These are phyloP conservation scores for Fusarium neocosmosporiellum DNA, from an alignment of 2,329 filamentous ascomycete genomes.

Conservation along the genomic window DNA sequence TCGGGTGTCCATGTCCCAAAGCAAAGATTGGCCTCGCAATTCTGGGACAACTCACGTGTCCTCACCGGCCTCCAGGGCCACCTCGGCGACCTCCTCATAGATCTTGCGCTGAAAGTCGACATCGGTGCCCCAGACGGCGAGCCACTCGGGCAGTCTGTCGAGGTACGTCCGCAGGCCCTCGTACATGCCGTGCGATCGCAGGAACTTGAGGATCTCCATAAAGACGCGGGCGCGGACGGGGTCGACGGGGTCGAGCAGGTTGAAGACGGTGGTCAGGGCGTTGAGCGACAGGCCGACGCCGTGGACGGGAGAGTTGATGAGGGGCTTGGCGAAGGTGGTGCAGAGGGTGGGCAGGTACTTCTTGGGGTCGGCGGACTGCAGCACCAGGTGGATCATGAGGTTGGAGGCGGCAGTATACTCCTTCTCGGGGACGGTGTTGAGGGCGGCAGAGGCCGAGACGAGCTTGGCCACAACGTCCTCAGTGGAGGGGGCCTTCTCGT, in stretches of 20 bases:
- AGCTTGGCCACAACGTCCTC: slow-evolving; percentile 92
- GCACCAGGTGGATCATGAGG: slow-evolving; percentile 91
- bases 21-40: background rate
- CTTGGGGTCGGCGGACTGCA: slow-evolving; percentile 85
- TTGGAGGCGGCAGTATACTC: slow-evolving; percentile 98
- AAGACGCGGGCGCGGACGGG: slow-evolving; percentile 91
- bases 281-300: slow-evolving; percentile 88
- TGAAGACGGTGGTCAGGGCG: slow-evolving; percentile 95
- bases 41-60: slow-evolving; percentile 68
- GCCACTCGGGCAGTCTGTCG: slow-evolving; percentile 84
- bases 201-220: slow-evolving; percentile 85
- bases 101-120: slow-evolving; percentile 87
- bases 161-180: slow-evolving; percentile 87
- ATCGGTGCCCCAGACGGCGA: slow-evolving; percentile 83
- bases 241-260: slow-evolving; percentile 82
- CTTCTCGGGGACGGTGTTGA: slow-evolving; percentile 93
- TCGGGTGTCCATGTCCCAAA: background rate
- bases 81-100: slow-evolving; percentile 84
- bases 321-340: slow-evolving; percentile 87
- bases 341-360: slow-evolving; percentile 90
- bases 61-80: slow-evolving; percentile 82
- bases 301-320: slow-evolving; percentile 86
- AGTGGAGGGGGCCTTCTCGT: slow-evolving; percentile 73
- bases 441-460: slow-evolving; percentile 78
- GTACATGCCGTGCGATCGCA: slow-evolving; percentile 80